A percentile compares a stretch with the other conserved stretches of the same genome.
These are phyloP conservation scores for Bolboschoenoplectus hybrid DNA, from an alignment of 202 grass and related monocot species.

Conservation along the genomic window DNA sequence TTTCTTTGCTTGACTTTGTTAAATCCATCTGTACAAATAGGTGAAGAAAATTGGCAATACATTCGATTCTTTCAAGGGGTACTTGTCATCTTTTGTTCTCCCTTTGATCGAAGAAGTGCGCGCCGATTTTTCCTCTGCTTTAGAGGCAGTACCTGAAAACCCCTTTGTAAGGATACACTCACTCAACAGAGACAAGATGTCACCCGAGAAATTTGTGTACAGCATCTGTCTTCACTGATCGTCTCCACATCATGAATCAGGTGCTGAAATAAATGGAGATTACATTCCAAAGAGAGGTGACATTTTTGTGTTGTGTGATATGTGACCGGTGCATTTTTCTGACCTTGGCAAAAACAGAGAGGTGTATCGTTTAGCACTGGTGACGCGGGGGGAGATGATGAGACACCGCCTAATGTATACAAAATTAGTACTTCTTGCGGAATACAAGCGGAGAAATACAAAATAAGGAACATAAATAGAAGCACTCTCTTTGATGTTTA, in stretches of 20 bases:
- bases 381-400: conserved; percentile 50
- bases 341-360: conserved; percentile 42
- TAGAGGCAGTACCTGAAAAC: conserved; percentile 48
- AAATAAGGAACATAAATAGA: neutral
- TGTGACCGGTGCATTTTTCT: conserved; percentile 41
- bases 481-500: conserved; percentile 43
- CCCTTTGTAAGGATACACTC: conserved; percentile 47
- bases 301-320: conserved; percentile 57
- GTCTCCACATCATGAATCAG: conserved; percentile 22
- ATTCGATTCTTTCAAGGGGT: conserved; percentile 48
- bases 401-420: conserved; percentile 49
- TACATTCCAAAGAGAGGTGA: conserved; percentile 55
- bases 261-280: conserved; percentile 15
- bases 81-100: conserved; percentile 48
- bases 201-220: conserved; percentile 24
- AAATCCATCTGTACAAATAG: conserved; percentile 50
- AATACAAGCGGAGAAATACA: conserved; percentile 41
- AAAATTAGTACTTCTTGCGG: conserved; percentile 42
- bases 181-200: conserved; percentile 26
- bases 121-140: conserved; percentile 55
- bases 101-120: conserved; percentile 72
- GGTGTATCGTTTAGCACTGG: conserved; percentile 40
- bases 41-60: conserved; percentile 55
- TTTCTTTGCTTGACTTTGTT: neutral
- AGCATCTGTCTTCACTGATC: conserved; percentile 37